Evolutionary conservation across 345 rosid genomes (phyloP).

Genomic region (Heritiera fomes): DNA sequence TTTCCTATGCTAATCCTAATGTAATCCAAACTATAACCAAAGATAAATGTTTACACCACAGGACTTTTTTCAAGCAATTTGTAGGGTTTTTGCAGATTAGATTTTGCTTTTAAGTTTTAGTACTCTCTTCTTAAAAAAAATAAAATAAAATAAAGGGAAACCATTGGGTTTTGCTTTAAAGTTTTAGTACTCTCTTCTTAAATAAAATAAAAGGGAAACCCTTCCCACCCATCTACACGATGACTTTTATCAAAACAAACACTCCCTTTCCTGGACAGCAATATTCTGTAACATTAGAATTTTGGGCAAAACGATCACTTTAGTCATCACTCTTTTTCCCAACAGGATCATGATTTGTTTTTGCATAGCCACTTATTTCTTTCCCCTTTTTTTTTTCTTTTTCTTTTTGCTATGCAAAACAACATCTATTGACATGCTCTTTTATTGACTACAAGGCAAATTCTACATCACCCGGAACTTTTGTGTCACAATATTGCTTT

Average conservation of each 20-base stretch:
- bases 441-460: slow-evolving; percentile 4
- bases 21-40: neutral
- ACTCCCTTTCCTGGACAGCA: neutral
- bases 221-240: neutral
- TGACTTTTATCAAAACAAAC: neutral
- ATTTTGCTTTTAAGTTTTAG: neutral
- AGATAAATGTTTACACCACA: neutral
- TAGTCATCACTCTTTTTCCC: neutral
- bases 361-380: neutral
- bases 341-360: neutral
- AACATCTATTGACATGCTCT: neutral
- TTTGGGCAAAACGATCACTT: neutral
- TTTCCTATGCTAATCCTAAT: neutral
- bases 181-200: neutral
- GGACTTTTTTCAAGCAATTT: neutral
- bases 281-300: neutral
- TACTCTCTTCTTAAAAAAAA: neutral
- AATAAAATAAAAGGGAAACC: neutral
- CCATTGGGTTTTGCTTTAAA: neutral
- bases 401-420: neutral
- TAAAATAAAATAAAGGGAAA: neutral
- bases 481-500: neutral
- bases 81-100: neutral
- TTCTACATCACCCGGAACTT: neutral
- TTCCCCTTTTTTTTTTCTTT: neutral